A percentile compares a stretch with the other conserved stretches of the same genome.
Conservation (phyloP, 208 protist genomes). For the Wallacemonas sp. region DNA sequence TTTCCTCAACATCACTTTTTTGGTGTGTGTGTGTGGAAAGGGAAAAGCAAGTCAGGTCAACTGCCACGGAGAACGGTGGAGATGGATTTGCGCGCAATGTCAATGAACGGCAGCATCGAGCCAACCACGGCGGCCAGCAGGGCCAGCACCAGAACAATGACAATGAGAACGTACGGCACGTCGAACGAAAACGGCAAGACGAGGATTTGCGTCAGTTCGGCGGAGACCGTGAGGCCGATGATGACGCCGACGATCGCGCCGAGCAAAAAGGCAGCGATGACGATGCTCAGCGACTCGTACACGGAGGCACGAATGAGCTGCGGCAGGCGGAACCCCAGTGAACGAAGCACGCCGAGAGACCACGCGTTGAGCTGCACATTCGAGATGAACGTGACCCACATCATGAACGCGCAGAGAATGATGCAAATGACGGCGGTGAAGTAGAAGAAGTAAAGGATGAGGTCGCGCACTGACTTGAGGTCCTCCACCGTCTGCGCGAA, state of each 20-base stretch:
- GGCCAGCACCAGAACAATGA: slow-evolving; percentile 68
- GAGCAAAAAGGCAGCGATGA: slow-evolving; percentile 90
- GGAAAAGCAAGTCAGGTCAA: no score
- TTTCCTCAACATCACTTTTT: no score
- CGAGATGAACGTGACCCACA: slow-evolving; percentile 95
- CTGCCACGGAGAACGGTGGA: slow-evolving; percentile 64
- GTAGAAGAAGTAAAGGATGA: slow-evolving; percentile 95
- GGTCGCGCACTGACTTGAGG: slow-evolving; percentile 45
- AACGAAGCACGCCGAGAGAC: slow-evolving; percentile 94
- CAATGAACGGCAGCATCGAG: slow-evolving; percentile 75
- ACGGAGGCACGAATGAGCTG: slow-evolving; percentile 89
- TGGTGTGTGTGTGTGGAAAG: background rate
- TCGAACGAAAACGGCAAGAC: slow-evolving; percentile 88
- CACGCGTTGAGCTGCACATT: slow-evolving; percentile 95
- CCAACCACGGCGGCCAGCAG: slow-evolving; percentile 87
- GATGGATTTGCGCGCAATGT: slow-evolving; percentile 75
- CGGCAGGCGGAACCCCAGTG: slow-evolving; percentile 86
- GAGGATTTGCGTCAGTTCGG: slow-evolving; percentile 89
- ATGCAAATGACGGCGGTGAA: slow-evolving; percentile 90
- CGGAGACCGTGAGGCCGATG: slow-evolving; percentile 80
- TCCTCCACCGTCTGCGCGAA: slow-evolving; percentile 41
- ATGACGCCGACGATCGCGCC: slow-evolving; percentile 69
- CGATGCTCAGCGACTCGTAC: slow-evolving; percentile 93
- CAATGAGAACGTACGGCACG: slow-evolving; percentile 89
- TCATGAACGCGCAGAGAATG: slow-evolving; percentile 94